Evolutionary conservation across 75 land plant species (phyloP), one percentile per base, ranked within the genome.

Genomic region (Ceratopteris richardii): DNA sequence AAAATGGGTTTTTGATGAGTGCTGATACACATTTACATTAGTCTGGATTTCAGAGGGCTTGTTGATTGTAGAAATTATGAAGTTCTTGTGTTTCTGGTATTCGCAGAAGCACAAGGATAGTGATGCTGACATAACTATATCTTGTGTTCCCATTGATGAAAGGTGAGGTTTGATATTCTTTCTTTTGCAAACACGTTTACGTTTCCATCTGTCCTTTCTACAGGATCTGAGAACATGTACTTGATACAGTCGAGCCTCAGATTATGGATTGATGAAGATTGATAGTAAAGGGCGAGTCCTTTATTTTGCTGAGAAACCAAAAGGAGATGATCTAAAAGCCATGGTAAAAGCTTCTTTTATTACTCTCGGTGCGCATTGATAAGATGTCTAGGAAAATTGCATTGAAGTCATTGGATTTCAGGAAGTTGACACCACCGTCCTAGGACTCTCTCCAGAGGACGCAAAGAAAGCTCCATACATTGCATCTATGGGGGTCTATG

Each of bases 401-500:
- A 3, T 33, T 9, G 37, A 33, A 33, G 37, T 9, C 37, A 33
- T 33, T 9, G 7, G 9, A 33, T 33, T 33, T 29, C 61, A 92
- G 97, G 76, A 46, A 65, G 98, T 93, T 30, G 98, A 93, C 51
- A 93, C 98, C 42, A 85, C 87, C 11, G 82, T 93, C 12, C 56
- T 93, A 64, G 98, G 98, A 18, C 67, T 93, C 57, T 72, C 90
- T 41, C 54, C 57, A 29, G 87, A 85, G 44, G 96, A 89, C 57
- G 98, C 98, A 19, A 64, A 62, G 50, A 77, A 74, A 65, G 80
- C 80, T 53, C 98, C 90, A 26, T 93, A 93, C 62, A 89, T 93
- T 58, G 98, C 98, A 50, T 93, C 98, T 3, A 93, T 93, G 98
- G 98, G 98, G 30, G 90, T 93, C 31, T 93, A 93, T 57, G 76